Evolutionary conservation across 495 filamentous ascomycete species (phyloP), one percentile per base, ranked within the genome.

Genomic region (Aspergillus coremiiformis): DNA sequence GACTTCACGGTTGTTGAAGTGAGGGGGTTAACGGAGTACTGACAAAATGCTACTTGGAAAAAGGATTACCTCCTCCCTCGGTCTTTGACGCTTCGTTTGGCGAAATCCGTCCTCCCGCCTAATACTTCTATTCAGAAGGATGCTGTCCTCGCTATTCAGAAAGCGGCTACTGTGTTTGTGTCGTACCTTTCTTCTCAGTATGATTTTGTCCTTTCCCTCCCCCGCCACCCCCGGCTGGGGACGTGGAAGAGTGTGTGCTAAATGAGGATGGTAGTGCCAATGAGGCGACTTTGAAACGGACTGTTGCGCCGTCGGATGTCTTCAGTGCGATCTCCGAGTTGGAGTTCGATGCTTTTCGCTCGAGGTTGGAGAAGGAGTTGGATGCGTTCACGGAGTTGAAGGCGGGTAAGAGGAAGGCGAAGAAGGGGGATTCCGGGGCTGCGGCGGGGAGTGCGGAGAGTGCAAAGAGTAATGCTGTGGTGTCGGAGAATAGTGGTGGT

Each of bases 61-160:
- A 48, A 96, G 91, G 93, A 98, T 64, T 84, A 95, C 50, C 86
- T 80, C 33, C 84, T 98, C 17, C 93, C 93, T 1, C 92, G 90
- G 64, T 90, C 90, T n/a, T 87, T 96, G 66, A 89, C 95, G 35
- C 86, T 88, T 42, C 83, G 93, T 20, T 81, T 98, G 5, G 93
- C 92, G 2, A 97, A 97, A 76, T 86, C 89, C 51, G 90, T 95
- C n/a, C 78, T 98, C n/a, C 93, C 93, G 0, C 81, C 91, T 5
- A 95, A 96, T 63, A 96, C 93, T 1, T 86, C 89, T 55, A 88
- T 98, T 46, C 89, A 95, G 59, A 95, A 90, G 55, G 92, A 96
- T 68, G 93, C 93, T 4, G 79, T 96, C 32, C 63, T 93, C 23
- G 93, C 94, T 0, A 82, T 98, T 66, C 87, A 86, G 55, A 96